These are phyloP conservation scores for Cryphonectria parasitica DNA, from an alignment of 2,329 filamentous ascomycete genomes.

Conservation along the genomic window DNA sequence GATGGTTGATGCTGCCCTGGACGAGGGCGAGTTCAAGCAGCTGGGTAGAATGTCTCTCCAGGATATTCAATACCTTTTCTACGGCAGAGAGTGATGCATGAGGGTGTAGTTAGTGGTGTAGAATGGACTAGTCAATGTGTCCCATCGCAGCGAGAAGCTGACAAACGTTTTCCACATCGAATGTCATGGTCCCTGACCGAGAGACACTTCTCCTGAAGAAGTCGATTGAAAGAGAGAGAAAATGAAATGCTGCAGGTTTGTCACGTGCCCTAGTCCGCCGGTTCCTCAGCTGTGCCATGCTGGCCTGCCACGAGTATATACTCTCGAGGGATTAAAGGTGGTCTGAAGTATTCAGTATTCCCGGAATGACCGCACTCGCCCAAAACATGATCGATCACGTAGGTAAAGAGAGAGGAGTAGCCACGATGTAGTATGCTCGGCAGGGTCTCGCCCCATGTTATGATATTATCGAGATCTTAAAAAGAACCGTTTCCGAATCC, in stretches of 20 bases:
- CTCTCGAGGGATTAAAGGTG: too few species aligned
- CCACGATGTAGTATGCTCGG: neutral
- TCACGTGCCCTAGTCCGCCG: too few species aligned
- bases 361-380: neutral
- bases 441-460: neutral
- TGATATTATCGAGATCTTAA: neutral
- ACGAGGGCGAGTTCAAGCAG: slow-evolving; percentile 70
- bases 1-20: slow-evolving; percentile 77
- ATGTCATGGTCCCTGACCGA: too few species aligned
- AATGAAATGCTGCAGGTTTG: too few species aligned
- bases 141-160: too few species aligned
- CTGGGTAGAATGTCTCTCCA: slow-evolving; percentile 67
- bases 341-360: neutral
- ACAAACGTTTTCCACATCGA: too few species aligned
- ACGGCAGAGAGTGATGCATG: slow-evolving; percentile 1
- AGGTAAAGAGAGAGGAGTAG: neutral
- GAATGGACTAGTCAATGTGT: too few species aligned
- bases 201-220: too few species aligned
- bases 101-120: too few species aligned
- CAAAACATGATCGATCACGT: neutral
- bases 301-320: too few species aligned
- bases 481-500: neutral
- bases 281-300: too few species aligned
- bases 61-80: slow-evolving; percentile 74
- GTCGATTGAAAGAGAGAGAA: too few species aligned